These are phyloP conservation scores for Heimioporus sp. DNA, from an alignment of 768 basidiomycete genomes.

Conservation along the genomic window DNA sequence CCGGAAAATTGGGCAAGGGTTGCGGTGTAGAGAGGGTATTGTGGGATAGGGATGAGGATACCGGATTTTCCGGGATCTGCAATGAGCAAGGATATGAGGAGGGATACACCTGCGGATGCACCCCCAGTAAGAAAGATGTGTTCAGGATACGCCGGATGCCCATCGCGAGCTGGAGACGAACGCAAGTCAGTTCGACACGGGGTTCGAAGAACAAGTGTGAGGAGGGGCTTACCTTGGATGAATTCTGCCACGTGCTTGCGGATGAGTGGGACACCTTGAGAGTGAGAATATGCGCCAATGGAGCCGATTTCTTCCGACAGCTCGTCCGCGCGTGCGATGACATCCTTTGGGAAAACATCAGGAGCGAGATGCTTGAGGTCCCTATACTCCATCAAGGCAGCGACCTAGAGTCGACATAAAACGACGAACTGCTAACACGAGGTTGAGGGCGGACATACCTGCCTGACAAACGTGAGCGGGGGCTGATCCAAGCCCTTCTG, in stretches of 20 bases:
- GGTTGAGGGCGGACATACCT: constrained; percentile 50
- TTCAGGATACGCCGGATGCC: constrained; percentile 75
- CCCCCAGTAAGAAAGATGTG: constrained; percentile 95
- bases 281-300: constrained; percentile 94
- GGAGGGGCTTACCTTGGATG: constrained; percentile 63
- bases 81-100: constrained; percentile 79
- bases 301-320: constrained; percentile 86
- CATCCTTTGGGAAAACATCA: constrained; percentile 81
- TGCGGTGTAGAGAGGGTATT: constrained; percentile 97
- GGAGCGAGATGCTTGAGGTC: constrained; percentile 75
- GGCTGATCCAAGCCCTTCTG: constrained; percentile 92
- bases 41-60: constrained; percentile 94
- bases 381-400: constrained; percentile 91
- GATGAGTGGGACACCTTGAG: constrained; percentile 88
- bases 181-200: constrained; percentile 5
- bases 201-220: not conserved
- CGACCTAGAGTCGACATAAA: constrained; percentile 50
- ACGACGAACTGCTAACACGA: no score
- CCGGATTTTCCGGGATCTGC: constrained; percentile 58
- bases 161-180: constrained; percentile 72
- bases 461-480: constrained; percentile 88
- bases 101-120: constrained; percentile 91
- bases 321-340: constrained; percentile 76
- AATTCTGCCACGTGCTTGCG: constrained; percentile 87
- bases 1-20: constrained; percentile 85